Base-by-base conservation (phyloP, 2,329 filamentous ascomycete species). In the Botrytis squamosa region DNA sequence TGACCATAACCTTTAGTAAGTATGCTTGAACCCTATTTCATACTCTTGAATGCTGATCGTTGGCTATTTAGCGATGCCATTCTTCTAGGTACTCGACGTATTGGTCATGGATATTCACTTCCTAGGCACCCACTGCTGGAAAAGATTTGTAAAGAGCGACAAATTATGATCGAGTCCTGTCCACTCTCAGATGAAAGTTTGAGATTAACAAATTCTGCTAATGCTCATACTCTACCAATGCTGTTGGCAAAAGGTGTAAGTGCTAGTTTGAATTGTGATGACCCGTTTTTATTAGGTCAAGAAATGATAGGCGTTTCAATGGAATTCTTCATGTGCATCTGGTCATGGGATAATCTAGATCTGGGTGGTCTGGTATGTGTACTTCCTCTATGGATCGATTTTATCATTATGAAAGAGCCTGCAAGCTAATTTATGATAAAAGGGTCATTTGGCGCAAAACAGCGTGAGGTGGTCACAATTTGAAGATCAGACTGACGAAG, bases 311-410 rank as follows among this genome's bases (percentile, higher is more conserved):
- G 93, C 44, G 89, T 95, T 86, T 95, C 91, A 2, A 92, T 96
- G 82, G 94, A 97, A 82, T 97, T 97, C 81, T 97, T 93, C 93
- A 93, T 96, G 82, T 91, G 92, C 1, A 84, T 97, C 33, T 94
- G 97, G 82, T 94, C 93, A 0, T 95, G 94, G 88, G 91, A 97
- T 72, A 97, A 95, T 80, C 87, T 97, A 22, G 95, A 94, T 0
- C 85, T 98, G 3, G 93, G 92, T 20, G 95, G 94, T 0, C 83
- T 98, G 70, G 95, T 92, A 0, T 92, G 91, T 75, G 22, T 66
- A 66, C 6, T 20, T 46, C 29, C 29, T 69, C 18, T 29, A 42
- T 22, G 20, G 25, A 60, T 5, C 12, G 29, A 18, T 38, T 36
- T 20, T 25, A 44, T 38, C 22, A 1, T 57, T 29, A 20, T 14